Evolutionary conservation across 208 protist species (phyloP).

Genomic region (Wallacemonas sp.): DNA sequence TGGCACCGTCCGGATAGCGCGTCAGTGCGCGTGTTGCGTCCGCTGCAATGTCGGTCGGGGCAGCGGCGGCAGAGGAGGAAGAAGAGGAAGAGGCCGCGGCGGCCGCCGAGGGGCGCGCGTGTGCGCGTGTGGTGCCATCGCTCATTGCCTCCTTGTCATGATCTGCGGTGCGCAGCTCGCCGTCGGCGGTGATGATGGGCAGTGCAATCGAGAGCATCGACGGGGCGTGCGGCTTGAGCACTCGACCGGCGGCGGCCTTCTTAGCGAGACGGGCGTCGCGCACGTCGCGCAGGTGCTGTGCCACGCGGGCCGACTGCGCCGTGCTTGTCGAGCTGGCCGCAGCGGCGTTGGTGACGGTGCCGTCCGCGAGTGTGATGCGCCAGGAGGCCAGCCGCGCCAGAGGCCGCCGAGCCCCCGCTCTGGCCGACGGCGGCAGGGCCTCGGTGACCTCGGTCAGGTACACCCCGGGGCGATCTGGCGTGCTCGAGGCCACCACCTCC

Average conservation of each 20-base stretch:
- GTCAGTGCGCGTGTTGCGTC: not conserved
- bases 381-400: conserved; percentile 8
- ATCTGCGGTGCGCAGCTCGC: conserved; percentile 1
- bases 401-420: not conserved
- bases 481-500: not conserved
- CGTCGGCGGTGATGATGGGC: conserved; percentile 17
- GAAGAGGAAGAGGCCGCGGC: too few relatives aligned
- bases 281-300: not conserved
- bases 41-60: not conserved
- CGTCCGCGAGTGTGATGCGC: conserved; percentile 14
- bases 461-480: not conserved
- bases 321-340: not conserved
- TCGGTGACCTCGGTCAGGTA: not conserved
- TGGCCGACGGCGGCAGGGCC: not conserved
- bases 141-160: not conserved
- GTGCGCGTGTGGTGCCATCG: not conserved
- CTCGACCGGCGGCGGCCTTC: not conserved
- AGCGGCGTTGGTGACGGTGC: conserved; percentile 7
- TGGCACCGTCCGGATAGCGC: conserved; percentile 6
- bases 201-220: conserved; percentile 27
- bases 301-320: not conserved
- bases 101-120: too few relatives aligned
- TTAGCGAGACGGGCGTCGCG: not conserved
- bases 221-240: conserved; percentile 20
- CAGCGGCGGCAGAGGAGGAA: too few relatives aligned